Evolutionary conservation across 257 asterid species (phyloP), one percentile per base, ranked within the genome.

Genomic region (Anisodus tanguticus): DNA sequence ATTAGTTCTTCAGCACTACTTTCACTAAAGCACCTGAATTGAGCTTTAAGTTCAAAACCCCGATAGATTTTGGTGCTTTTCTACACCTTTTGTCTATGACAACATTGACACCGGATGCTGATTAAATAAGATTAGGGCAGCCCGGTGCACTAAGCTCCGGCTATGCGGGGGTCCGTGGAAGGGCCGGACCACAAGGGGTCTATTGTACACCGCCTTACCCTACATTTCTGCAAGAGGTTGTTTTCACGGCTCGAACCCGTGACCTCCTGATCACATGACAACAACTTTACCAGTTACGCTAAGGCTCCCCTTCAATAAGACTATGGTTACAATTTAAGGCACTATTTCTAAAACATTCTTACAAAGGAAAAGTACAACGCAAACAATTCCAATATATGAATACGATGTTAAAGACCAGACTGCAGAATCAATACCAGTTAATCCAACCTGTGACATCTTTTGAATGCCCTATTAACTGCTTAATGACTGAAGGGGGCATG

Each of bases 371-470:
- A 41, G 54, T 69, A 70, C 79, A 16, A 64, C 70, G 57, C 64
- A 68, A 31, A 60, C 68, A 77, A 54, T 58, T 71, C 71, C 58
- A 37, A 45, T n/a, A 85, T 63, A 77, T 31, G 82, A 66, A 66
- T 53, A 77, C 5, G 41, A 57, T n/a, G 85, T 80, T 82, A 59
- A 74, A 54, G 87, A 81, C 86, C 83, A 89, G 88, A 88, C 86
- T 83, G 88, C 70, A 86, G 82, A 89, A 87, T 54, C 85, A 88
- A 89, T 85, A 92, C 93, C 90, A 90, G 94, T 87, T 82, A 85
- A 90, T 88, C 97, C 91, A 91, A 97, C 99, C 99, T 90, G 99
- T 95, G 91, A 97, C 97, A 87, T 97, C 99, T 91, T 97, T 97
- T 71, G 97, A 89, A 85, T 97, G 99, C 54, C 99, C 99, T 45